A percentile compares a stretch with the other conserved stretches of the same genome.
Conservation (phyloP, 106 monocot genomes). For the Agapanthus africanus region DNA sequence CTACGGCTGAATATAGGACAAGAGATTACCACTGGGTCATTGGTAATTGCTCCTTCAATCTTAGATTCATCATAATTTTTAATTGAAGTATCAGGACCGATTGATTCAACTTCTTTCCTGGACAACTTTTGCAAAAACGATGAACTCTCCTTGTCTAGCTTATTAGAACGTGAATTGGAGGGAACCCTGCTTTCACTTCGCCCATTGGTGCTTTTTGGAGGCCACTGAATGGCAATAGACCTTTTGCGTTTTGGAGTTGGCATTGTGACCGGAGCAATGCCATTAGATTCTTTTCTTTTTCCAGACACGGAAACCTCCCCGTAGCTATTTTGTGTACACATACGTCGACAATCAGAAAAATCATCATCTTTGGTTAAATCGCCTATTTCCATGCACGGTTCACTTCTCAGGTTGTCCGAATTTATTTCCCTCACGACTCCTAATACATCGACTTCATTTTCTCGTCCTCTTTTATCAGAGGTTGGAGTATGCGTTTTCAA, state of each 20-base stretch:
- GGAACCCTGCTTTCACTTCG: constrained; percentile 13
- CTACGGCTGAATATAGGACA: background rate
- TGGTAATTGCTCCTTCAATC: constrained; percentile 6
- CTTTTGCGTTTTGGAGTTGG: constrained; percentile 66
- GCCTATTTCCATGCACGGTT: constrained; percentile 12
- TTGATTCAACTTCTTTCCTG: constrained; percentile 13
- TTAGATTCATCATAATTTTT: constrained; percentile 25
- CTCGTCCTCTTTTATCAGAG: constrained; percentile 22
- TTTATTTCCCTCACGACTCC: constrained; percentile 84
- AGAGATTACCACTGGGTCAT: constrained; percentile 30
- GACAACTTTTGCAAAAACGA: background rate
- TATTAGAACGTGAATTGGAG: constrained; percentile 9
- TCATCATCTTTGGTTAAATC: constrained; percentile 14
- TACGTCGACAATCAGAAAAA: background rate
- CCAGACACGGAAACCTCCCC: constrained; percentile 3
- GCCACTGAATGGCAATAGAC: constrained; percentile 28
- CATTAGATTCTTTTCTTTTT: constrained; percentile 21
- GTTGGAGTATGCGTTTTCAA: constrained; percentile 25
- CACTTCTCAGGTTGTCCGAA: constrained; percentile 36
- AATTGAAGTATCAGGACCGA: constrained; percentile 25
- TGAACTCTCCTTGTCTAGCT: constrained; percentile 13
- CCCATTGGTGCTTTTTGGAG: constrained; percentile 23
- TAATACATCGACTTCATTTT: constrained; percentile 70
- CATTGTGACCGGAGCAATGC: background rate
- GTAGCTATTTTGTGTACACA: background rate